A percentile compares a stretch with the other conserved stretches of the same genome.
Conservation (phyloP, 1,284 basidiomycete species). For the Calocybe gambosa region DNA sequence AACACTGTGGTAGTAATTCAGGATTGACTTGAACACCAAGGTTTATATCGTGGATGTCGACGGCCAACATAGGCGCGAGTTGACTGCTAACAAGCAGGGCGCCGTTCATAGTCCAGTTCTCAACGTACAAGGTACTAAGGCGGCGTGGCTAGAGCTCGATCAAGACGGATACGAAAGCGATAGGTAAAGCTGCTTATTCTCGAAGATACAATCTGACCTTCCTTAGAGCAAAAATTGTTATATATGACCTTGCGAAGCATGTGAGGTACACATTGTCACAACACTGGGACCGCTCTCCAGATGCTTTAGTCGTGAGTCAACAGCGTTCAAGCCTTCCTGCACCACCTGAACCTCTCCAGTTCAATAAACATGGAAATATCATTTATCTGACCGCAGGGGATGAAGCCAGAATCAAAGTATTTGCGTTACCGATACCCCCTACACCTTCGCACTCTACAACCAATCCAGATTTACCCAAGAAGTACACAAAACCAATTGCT, state of each 20-base stretch:
- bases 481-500: conserved; percentile 48
- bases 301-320: conserved; percentile 44
- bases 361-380: conserved; percentile 63
- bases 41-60: conserved; percentile 59
- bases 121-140: conserved; percentile 60
- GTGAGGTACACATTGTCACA: conserved; percentile 68
- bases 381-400: conserved; percentile 76
- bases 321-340: neutral
- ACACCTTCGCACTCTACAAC: conserved; percentile 50
- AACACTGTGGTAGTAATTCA: neutral
- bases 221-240: conserved; percentile 63
- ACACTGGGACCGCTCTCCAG: conserved; percentile 78
- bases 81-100: conserved; percentile 81
- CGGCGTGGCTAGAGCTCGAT: conserved; percentile 83
- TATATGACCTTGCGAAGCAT: conserved; percentile 68
- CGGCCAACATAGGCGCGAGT: conserved; percentile 41
- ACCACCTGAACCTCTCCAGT: conserved; percentile 37
- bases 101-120: conserved; percentile 71
- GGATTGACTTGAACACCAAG: conserved; percentile 27
- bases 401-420: conserved; percentile 70
- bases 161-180: conserved; percentile 86
- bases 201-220: conserved; percentile 4
- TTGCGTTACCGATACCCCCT: conserved; percentile 55
- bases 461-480: conserved; percentile 39
- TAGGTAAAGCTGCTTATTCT: conserved; percentile 34